Evolutionary conservation across 1,139 yeast genomes (phyloP), one percentile per base, ranked within the genome.

Genomic region (Saccharomycopsis crataegensis): DNA sequence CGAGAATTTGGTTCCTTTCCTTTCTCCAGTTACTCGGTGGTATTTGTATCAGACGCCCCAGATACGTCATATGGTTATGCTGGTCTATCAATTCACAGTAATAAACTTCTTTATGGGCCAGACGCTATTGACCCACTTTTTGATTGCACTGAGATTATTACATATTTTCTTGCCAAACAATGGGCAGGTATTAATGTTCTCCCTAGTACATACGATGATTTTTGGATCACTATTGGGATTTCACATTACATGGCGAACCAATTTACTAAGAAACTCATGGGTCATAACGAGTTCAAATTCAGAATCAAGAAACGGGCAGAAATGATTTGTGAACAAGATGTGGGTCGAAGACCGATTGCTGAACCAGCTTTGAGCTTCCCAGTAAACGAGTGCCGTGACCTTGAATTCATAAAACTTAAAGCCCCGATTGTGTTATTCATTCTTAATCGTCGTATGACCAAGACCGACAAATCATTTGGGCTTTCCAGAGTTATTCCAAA

Each of bases 161-260:
- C 93, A 1, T 78, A 81, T 55, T 81, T 89, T 0, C 69, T 94
- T 41, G 87, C 99, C 0, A 76, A 80, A 6, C 99, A 94, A 65
- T 94, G 98, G 96, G 79, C 96, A 1, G 97, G 98, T 8, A 84
- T 94, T 42, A 89, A 89, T 65, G 88, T 94, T 36, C 84, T 89
- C 0, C 96, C 99, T 0, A 79, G 79, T 57, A 76, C 83, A 0
- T 79, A 84, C 67, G 82, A 86, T 61, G 97, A 93, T 67, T 63
- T 87, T n/a, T 94, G 99, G 99, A 81, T 93, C 58, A 86, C 93
- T 1, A 70, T 86, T 37, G 99, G 98, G 4, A 83, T 94, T 56
- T 80, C 96, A 0, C 79, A 82, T 47, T 93, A 76, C 65, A 93
- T 94, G 96, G 78, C 94, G 0, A 74, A 80, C 37, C 84, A 84